Evolutionary conservation across 768 basidiomycete genomes (phyloP), one percentile per base, ranked within the genome.

Genomic region (Dictyophora rubrovolvata): DNA sequence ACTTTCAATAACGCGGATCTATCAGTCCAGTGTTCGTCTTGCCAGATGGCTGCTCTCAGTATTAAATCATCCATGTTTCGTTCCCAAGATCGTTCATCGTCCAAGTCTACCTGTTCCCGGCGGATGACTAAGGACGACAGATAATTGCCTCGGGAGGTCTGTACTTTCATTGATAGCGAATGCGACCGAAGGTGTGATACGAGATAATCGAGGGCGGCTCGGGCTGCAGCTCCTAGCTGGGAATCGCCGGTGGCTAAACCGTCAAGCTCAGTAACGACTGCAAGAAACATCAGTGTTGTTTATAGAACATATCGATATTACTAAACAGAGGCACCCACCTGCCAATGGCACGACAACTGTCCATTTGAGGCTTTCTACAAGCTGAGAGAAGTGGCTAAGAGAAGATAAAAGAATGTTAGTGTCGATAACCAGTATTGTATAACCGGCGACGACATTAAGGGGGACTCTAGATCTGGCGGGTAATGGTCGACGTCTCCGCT

Each of bases 41-140:
- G 95, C 89, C 93, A 97, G 53, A 89, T 79, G 17, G 91, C 93
- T 36, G 93, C 88, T 66, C 89, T 86, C 48, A 98, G 79, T 60
- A 99, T 96, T 55, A 94, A 77, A 66, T 98, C 95, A 67, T 98
- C 96, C 90, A 96, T 93, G 61, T 80, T 91, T 42, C 87, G 79
- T 50, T 87, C 86, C 71, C 74, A 74, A 5, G 70, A 68, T 60
- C 63, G 63, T 63, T 73, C 72, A 33, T 73, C 72, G 21, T 77
- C 67, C 67, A 92, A 89, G 62, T 91, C 86, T 60, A 93, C 79
- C 62, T 87, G 81, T 69, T 98, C 95, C 0, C 83, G 85, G 21
- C 93, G 84, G 18, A 98, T 82, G 66, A 71, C 84, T 17, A 99
- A 78, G 42, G 87, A 86, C 0, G 81, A 77, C 3, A 99, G 78